A percentile compares a stretch with the other conserved stretches of the same genome.
These are phyloP conservation scores for Scutellaria galericulata DNA, from an alignment of 257 asterid species.

Conservation along the genomic window DNA sequence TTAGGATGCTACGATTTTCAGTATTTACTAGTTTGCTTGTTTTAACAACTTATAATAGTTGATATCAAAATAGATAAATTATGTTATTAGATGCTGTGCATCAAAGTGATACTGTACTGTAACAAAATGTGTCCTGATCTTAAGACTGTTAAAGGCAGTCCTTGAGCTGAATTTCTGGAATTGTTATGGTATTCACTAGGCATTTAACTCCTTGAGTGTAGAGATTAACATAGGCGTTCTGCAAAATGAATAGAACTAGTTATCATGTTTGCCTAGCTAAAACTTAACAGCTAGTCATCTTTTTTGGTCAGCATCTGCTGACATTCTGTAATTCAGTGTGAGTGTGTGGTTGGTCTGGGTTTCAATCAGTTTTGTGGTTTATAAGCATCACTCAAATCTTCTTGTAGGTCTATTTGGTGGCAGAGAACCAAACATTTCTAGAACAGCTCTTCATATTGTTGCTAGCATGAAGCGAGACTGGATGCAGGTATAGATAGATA, in stretches of 20 bases:
- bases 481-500: constrained; percentile 70
- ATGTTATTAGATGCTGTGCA: not conserved
- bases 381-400: constrained; percentile 31
- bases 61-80: constrained; percentile 19
- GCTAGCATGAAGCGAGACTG: constrained; percentile 95
- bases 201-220: constrained; percentile 1
- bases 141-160: constrained; percentile 22
- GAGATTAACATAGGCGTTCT: constrained; percentile 13
- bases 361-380: constrained; percentile 11
- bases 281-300: not conserved
- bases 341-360: no score
- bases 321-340: not conserved
- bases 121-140: constrained; percentile 3
- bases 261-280: constrained; percentile 2
- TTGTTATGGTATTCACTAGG: not conserved
- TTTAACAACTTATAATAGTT: constrained; percentile 17
- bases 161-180: constrained; percentile 22
- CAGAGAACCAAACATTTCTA: constrained; percentile 42
- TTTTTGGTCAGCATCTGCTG: constrained; percentile 17
- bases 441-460: constrained; percentile 59
- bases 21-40: constrained; percentile 10
- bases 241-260: constrained; percentile 13
- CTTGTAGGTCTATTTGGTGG: constrained; percentile 62
- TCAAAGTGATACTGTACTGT: constrained; percentile 3
- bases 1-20: constrained; percentile 5